Base-by-base conservation (phyloP, 768 basidiomycete species). In the Lactarius hatsudake region DNA sequence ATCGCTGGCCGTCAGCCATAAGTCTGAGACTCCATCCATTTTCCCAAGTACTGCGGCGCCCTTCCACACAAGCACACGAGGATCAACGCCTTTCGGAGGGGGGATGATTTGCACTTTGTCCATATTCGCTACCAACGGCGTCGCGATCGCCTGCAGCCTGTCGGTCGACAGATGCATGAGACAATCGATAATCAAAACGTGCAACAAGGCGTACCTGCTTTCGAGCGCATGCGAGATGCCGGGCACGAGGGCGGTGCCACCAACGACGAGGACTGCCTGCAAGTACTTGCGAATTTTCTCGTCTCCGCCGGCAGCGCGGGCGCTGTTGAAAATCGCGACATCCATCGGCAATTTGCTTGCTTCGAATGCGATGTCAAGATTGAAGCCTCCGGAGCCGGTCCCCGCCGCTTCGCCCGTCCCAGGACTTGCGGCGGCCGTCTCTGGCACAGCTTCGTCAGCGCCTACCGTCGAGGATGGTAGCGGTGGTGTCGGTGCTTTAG, bases 11-110 rank as follows among this genome's bases (percentile, higher is more conserved):
- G 92, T 86, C 32, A 98, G 81, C 96, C 96, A 98, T 64, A 98
- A 78, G 70, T 99, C 97, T 36, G 86, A 83, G 55, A 91, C 86
- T 3, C 88, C 87, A 61, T 99, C 97, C 86, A 98, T 90, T 77
- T 93, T 93, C 32, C 89, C 92, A 51, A 98, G 85, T 15, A 96
- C 93, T 9, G 90, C 86, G 7, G 90, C 94, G 12, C 97, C 97
- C 76, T 98, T 98, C 97, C 97, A 99, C 18, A 87, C 88, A 38
- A 98, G 83, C 43, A 94, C 87, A 30, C 87, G 84, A 6, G 93
- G 94, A 76, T 98, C 95, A 54, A 98, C 77, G 67, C 94, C 93
- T 75, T 95, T 91, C 1, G 96, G 95, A 2, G 94, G 90, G n/a
- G 94, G 93, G 56, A 98, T 91, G 66, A 97, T 92, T 70, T 90